Conservation (phyloP, 352 stramenopile genomes). For the Pythium biforme region DNA sequence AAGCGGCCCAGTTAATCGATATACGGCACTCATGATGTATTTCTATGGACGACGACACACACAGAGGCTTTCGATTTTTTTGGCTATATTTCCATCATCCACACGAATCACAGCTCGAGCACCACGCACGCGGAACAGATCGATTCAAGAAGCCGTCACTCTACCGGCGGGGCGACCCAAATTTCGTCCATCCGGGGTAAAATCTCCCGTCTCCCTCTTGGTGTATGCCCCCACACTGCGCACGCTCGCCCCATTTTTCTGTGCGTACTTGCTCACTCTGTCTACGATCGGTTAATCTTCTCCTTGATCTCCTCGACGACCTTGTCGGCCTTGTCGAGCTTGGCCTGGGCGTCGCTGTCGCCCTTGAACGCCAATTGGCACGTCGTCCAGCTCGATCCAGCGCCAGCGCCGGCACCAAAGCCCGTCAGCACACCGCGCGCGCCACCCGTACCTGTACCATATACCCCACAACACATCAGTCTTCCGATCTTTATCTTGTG, state of each 20-base stretch:
- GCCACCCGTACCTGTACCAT: constrained; percentile 50
- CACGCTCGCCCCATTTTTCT: constrained; percentile 15
- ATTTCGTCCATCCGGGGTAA: too few species aligned
- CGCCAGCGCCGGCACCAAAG: constrained; percentile 64
- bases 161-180: too few species aligned
- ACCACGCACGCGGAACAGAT: constrained; percentile 7
- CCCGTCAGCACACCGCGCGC: constrained; percentile 66
- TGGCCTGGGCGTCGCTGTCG: constrained; percentile 56
- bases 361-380: constrained; percentile 83
- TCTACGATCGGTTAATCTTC: constrained; percentile 35
- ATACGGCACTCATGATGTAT: constrained; percentile 12
- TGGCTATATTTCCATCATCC: constrained; percentile 22
- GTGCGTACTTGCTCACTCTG: constrained; percentile 2
- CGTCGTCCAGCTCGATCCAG: constrained; percentile 83
- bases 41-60: background rate
- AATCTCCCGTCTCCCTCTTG: too few species aligned
- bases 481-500: background rate
- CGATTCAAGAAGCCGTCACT: background rate
- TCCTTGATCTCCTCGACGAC: constrained; percentile 73
- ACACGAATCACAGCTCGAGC: constrained; percentile 6
- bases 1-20: constrained; percentile 29
- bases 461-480: background rate
- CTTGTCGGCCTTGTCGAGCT: constrained; percentile 77
- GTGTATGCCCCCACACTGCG: background rate
- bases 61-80: constrained; percentile 3